Conservation (phyloP, 2,329 filamentous ascomycete genomes). For the Gaeumannomyces tritici region DNA sequence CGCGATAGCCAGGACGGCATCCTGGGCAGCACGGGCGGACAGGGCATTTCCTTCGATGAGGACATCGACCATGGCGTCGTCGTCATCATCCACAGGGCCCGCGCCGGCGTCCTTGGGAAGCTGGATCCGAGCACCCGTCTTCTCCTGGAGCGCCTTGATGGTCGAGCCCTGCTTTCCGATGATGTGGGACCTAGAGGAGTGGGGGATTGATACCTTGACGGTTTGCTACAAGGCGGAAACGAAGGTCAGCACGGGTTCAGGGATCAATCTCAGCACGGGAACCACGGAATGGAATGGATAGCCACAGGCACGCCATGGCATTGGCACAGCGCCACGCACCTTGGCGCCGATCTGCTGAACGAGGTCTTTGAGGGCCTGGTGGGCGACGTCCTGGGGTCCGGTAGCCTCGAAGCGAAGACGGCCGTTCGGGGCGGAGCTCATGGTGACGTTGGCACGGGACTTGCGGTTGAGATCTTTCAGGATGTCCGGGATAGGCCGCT, state of each 20-base stretch:
- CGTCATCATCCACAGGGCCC: conserved; percentile 58
- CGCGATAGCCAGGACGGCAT: conserved; percentile 79
- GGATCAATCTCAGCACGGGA: neutral
- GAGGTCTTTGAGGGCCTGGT: conserved; percentile 82
- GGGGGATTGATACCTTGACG: conserved; percentile 72
- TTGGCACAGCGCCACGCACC: conserved; percentile 35
- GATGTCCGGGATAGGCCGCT: conserved; percentile 75
- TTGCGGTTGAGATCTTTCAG: conserved; percentile 88
- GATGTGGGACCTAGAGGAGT: conserved; percentile 76
- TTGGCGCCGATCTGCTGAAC: conserved; percentile 80
- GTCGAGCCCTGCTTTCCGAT: conserved; percentile 87
- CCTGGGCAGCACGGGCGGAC: conserved; percentile 72
- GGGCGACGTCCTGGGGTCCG: conserved; percentile 73
- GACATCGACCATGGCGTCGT: conserved; percentile 76
- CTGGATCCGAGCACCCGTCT: conserved; percentile 83
- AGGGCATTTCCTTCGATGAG: conserved; percentile 85
- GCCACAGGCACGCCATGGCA: neutral
- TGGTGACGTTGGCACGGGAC: conserved; percentile 76
- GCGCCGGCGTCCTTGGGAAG: conserved; percentile 63
- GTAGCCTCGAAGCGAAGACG: conserved; percentile 74
- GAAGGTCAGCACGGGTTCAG: conserved; percentile 1
- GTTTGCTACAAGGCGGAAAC: conserved; percentile 26
- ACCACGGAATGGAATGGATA: neutral
- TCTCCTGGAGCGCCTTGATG: conserved; percentile 82
- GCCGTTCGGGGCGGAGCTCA: conserved; percentile 63